Conservation (phyloP, 1,284 basidiomycete species). For the Tylopilus sp. region DNA sequence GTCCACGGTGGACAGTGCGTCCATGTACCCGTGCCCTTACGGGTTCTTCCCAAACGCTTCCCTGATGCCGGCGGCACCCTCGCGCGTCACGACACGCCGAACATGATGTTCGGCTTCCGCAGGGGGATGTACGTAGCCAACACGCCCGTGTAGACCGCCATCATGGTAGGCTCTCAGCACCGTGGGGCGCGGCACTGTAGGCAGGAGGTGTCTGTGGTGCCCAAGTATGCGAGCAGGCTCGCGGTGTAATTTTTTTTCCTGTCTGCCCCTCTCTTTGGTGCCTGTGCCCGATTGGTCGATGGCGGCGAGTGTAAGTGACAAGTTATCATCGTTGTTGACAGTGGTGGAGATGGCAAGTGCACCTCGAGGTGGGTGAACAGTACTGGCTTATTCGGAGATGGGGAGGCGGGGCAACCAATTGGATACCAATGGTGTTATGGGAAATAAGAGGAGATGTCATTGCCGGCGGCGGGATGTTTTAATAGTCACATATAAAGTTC, state of each 20-base stretch:
- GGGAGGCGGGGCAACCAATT: too few relatives aligned
- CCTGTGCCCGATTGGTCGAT: conserved; percentile 11
- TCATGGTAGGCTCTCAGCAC: conserved; percentile 9
- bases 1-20: conserved; percentile 21
- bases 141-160: conserved; percentile 15
- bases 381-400: too few relatives aligned
- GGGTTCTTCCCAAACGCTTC: conserved; percentile 21
- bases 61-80: conserved; percentile 17
- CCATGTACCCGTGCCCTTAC: conserved; percentile 14
- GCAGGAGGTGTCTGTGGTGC: conserved; percentile 8
- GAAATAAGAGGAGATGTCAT: too few relatives aligned
- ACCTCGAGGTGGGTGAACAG: too few relatives aligned
- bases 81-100: conserved; percentile 13
- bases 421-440: too few relatives aligned
- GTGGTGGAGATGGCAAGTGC: too few relatives aligned
- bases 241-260: background rate
- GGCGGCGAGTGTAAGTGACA: background rate
- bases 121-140: conserved; percentile 20
- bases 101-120: conserved; percentile 23
- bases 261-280: too few relatives aligned
- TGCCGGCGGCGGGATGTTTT: too few relatives aligned
- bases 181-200: conserved; percentile 2
- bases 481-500: too few relatives aligned
- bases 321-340: too few relatives aligned
- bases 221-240: conserved; percentile 12